Evolutionary conservation across 495 filamentous ascomycete species (phyloP), one percentile per base, ranked within the genome.

Genomic region (Penicillium bovifimosum): DNA sequence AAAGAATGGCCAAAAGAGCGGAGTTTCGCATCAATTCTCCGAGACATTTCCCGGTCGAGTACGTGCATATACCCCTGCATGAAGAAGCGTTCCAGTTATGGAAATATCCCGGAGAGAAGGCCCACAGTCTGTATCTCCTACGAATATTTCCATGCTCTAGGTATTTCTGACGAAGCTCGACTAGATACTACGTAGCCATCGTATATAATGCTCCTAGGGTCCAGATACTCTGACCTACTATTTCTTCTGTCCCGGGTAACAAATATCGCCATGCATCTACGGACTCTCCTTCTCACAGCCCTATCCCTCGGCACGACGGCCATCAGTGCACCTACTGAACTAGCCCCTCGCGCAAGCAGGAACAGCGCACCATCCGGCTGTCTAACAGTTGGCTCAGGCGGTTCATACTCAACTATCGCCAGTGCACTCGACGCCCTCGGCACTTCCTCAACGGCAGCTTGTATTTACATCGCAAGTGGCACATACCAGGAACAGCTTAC

Each of bases 401-500:
- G 60, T 0, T 62, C 53, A 28, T 69, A 69, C 45, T 55, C 60
- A 2, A 69, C 60, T 1, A 62, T 71, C 26, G 52, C 56, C 11
- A 57, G 16, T 34, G 68, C 68, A 2, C 36, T 71, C 3, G 28
- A 46, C 16, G 62, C 60, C 6, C 57, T 71, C 17, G 56, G 54
- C 17, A 60, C 61, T 2, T 62, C 59, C 0, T 55, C 59, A 2
- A 24, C 54, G 0, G 54, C 53, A 7, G 67, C 65, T 4, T 71
- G 68, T 32, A 69, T 71, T 31, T 71, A 58, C 35, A 53, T 71
- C 16, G 58, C 72, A 2, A 48, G 74, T 11, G 78, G 78, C 20
- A 74, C 73, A 1, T 72, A 72, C 42, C 36, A 58, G 3, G 80
- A 82, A 24, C 68, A 73, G 39, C 71, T 87, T n/a, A 80, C 75